Evolutionary conservation across 2,329 filamentous ascomycete genomes (phyloP), one percentile per base, ranked within the genome.

Genomic region (Colletotrichum theobromicola): DNA sequence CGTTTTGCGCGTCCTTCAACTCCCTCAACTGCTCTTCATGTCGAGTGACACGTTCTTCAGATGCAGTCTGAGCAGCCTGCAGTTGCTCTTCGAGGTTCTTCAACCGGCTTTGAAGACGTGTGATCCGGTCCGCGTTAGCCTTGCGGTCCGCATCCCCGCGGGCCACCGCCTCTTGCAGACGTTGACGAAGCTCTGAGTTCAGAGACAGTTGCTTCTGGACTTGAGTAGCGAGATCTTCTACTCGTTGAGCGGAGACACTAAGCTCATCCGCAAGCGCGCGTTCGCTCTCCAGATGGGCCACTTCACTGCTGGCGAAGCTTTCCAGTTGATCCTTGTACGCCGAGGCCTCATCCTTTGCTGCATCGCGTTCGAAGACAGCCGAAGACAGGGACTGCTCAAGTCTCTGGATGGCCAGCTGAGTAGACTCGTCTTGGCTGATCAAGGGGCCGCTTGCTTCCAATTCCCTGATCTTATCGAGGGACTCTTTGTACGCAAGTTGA

Each of bases 61-160:
- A 96, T 24, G 94, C 91, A 71, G 95, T 93, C 83, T 98, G 96
- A 2, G 96, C 95, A 24, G 91, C 86, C 68, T 97, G 89, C 26
- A 99, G 90, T 79, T 93, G 91, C 75, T 98, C 96, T 82, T 98
- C 97, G 65, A 98, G 91, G 18, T 87, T 85, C 79, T 94, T 95
- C 71, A 99, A 92, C 72, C 93, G 93, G 76, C 90, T 90, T 82
- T 98, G 96, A 82, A 98, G 91, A 69, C 92, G 90, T 71, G 94
- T 94, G 82, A 99, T 98, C 79, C 94, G 94, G 67, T 92, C 89
- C 16, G 94, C 94, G 76, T 95, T 97, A 74, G 92, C 86, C 80
- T 93, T 93, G 82, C 98, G 96, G 79, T 97, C 95, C 35, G 90
- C 89, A 79, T 98, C 96, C 72, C 96, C 96, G 76, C 95, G 94